A percentile compares a stretch with the other conserved stretches of the same genome.
phyloP scores from a whole-genome alignment of 2,329 filamentous ascomycete species.

The Whalleya microplaca region DNA sequence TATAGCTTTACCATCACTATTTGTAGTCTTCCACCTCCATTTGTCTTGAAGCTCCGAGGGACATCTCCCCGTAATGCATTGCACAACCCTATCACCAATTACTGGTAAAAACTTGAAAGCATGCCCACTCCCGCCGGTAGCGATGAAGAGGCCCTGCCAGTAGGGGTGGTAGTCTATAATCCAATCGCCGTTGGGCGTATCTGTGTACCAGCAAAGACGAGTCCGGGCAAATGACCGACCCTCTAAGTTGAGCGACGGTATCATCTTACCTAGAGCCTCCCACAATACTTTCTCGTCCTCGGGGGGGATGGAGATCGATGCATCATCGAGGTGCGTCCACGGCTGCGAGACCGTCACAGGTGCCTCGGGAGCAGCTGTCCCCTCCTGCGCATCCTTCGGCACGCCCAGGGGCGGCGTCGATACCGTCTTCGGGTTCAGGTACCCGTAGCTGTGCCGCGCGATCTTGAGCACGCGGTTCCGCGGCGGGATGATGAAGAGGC shows the following conservation, averaged over 20 bases:
- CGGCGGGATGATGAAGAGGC: constrained; percentile 77
- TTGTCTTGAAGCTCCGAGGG: constrained; percentile 57
- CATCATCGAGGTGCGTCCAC: constrained; percentile 53
- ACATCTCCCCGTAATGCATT: constrained; percentile 53
- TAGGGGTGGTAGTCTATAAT: constrained; percentile 70
- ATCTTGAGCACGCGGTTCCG: constrained; percentile 65
- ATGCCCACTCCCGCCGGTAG: constrained; percentile 67
- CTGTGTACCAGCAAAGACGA: constrained; percentile 76
- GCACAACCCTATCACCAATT: constrained; percentile 63
- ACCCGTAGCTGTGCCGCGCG: constrained; percentile 71
- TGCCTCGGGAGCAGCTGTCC: no score
- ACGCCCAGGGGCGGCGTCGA: constrained; percentile 35
- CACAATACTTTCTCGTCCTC: constrained; percentile 68
- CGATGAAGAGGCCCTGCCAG: constrained; percentile 61
- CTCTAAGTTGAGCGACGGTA: constrained; percentile 59
- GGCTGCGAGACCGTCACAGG: constrained; percentile 41
- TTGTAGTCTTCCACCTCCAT: constrained; percentile 67
- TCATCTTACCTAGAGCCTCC: constrained; percentile 60
- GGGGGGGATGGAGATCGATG: constrained; percentile 53
- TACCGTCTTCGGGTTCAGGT: constrained; percentile 54
- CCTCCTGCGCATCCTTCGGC: background rate
- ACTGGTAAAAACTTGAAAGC: constrained; percentile 73
- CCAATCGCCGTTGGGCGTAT: constrained; percentile 73
- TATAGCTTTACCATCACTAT: constrained; percentile 44
- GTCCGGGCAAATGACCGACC: constrained; percentile 64